phyloP scores from a whole-genome alignment of 1,284 basidiomycete genomes.

The Peniophora sp. region DNA sequence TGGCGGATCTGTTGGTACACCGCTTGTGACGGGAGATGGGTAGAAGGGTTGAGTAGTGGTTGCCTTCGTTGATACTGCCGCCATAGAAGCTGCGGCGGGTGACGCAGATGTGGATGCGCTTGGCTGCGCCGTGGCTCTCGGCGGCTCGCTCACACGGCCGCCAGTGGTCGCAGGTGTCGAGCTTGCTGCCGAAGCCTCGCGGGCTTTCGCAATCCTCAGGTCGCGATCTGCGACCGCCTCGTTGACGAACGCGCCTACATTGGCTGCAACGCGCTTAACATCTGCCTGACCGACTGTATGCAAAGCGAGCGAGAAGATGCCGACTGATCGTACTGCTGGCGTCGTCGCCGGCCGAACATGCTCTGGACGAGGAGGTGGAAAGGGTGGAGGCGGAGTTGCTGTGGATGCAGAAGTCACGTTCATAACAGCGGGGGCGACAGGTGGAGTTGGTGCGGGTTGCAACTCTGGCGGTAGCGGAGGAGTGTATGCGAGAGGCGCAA shows the following conservation, averaged over 20 bases:
- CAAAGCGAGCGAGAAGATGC: constrained; percentile 19
- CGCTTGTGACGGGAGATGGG: background rate
- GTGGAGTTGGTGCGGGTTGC: constrained; percentile 48
- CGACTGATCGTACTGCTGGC: constrained; percentile 21
- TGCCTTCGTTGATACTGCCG: background rate
- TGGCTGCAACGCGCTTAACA: constrained; percentile 39
- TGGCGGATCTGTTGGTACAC: background rate
- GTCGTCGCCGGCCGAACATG: constrained; percentile 13
- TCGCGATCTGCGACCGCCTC: constrained; percentile 64
- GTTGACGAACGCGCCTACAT: constrained; percentile 63
- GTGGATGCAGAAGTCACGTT: constrained; percentile 12
- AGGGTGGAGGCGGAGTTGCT: constrained; percentile 4
- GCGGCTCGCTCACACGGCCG: background rate
- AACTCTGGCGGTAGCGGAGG: constrained; percentile 60
- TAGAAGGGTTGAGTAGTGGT: background rate
- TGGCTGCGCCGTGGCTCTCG: background rate
- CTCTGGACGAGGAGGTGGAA: constrained; percentile 9
- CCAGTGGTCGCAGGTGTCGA: background rate
- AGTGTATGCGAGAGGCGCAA: constrained; percentile 36
- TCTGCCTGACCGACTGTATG: constrained; percentile 21
- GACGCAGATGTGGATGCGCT: background rate
- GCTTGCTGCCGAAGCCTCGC: constrained; percentile 26
- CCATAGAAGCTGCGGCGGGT: background rate
- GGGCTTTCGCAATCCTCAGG: constrained; percentile 55
- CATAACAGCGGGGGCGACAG: constrained; percentile 16